A percentile compares a stretch with the other conserved stretches of the same genome.
Evolutionary conservation across 768 basidiomycete genomes (phyloP).

Genomic region (Porpolomopsis calyptriformis): DNA sequence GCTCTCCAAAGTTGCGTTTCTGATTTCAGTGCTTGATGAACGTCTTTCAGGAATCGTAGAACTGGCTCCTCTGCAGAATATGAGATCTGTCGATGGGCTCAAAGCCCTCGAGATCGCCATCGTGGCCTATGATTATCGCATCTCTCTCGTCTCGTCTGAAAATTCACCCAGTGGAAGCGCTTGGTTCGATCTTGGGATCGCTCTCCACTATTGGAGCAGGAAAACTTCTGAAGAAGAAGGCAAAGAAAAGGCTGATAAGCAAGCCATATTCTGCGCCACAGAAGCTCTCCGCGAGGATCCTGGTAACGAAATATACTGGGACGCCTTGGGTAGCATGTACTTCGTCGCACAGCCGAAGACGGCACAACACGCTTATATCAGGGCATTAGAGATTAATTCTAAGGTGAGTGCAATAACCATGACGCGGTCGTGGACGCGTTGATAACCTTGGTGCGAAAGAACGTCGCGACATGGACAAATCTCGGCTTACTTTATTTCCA

Average conservation of each 20-base stretch:
- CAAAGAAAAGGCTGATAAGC: conserved; percentile 25
- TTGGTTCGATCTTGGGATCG: conserved; percentile 64
- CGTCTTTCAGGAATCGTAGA: conserved; percentile 34
- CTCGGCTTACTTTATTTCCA: conserved; percentile 81
- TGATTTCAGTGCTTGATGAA: conserved; percentile 30
- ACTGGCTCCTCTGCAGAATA: conserved; percentile 17
- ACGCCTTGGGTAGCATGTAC: conserved; percentile 64
- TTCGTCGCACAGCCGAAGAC: conserved; percentile 57
- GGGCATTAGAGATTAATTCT: conserved; percentile 72
- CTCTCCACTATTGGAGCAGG: conserved; percentile 41
- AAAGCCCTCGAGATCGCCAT: conserved; percentile 43
- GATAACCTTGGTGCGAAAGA: conserved; percentile 29
- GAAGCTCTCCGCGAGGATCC: conserved; percentile 68
- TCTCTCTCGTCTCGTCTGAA: conserved; percentile 46
- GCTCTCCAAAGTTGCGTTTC: conserved; percentile 25
- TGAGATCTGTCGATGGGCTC: conserved; percentile 19
- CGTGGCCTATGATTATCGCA: conserved; percentile 49
- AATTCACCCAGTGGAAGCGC: conserved; percentile 43
- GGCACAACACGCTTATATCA: conserved; percentile 88
- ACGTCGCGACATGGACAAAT: conserved; percentile 71
- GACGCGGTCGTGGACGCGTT: neutral
- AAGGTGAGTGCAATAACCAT: conserved; percentile 47
- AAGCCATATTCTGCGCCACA: conserved; percentile 46
- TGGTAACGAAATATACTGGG: conserved; percentile 69
- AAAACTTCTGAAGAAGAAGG: conserved; percentile 22